Base-by-base conservation (phyloP, 1,284 basidiomycete genomes). In the Pisolithus thermaeus region DNA sequence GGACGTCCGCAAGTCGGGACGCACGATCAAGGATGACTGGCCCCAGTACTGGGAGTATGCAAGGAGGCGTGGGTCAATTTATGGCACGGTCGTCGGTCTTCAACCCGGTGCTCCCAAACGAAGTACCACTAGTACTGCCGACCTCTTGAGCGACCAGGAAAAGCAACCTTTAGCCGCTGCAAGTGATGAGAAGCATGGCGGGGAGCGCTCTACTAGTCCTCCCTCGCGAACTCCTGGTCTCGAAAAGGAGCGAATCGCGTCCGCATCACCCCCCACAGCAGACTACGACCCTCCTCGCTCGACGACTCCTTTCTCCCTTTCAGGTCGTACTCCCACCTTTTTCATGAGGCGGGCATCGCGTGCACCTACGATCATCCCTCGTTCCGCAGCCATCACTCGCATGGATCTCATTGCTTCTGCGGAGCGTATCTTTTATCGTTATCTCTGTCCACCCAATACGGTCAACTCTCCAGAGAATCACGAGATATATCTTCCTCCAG, bases 21-120 rank as follows among this genome's bases (percentile, higher is more conserved):
- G 90, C 37, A 83, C 86, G 8, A 88, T 98, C 61, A 87, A 87
- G 66, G 91, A 97, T 20, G 96, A 97, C 67, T 99, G 95, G 95
- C 96, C 96, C 5, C 90, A 95, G 66, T 98, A 95, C 65, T 95
- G 91, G 80, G 84, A 90, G 58, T 92, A 92, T 65, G 93, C 93
- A n/a, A 81, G 90, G 45, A 77, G 89, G 51, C 74, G 91, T 36
- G 92, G 92, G 9, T 90, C 87, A 20, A 93, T 94, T 57, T 97
- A 97, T 65, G 90, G 92, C 27, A 87, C 87, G 3, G 84, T 97
- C 43, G 89, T 93, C 16, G 92, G 93, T 1, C 76, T 92, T 47
- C 77, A 78, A 59, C 77, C 76, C 3, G 74, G 72, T 46, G 68
- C 63, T 25, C 76, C 78, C 49, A 91, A 90, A 68, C 80, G 87